These are phyloP conservation scores for Sophora flavescens DNA, from an alignment of 306 rosid genomes.

Conservation along the genomic window DNA sequence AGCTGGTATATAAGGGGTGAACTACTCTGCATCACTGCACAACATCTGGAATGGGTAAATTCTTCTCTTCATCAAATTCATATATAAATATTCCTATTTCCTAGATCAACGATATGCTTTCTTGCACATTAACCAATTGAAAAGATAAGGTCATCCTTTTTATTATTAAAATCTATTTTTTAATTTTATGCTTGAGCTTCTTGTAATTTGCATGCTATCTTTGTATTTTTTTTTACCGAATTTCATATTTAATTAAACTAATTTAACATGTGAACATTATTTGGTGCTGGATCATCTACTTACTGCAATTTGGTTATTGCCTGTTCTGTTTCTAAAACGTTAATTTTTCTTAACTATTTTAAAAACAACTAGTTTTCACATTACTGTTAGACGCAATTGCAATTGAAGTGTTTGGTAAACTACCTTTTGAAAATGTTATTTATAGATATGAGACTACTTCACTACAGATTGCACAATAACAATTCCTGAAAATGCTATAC, in stretches of 20 bases:
- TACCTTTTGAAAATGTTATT: not conserved
- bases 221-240: conserved; percentile 23
- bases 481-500: not conserved
- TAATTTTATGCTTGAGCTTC: conserved; percentile 15
- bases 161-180: conserved; percentile 14
- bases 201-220: conserved; percentile 8
- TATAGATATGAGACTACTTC: not conserved
- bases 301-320: not conserved
- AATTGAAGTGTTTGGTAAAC: not conserved
- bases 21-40: conserved; percentile 84
- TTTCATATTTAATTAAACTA: conserved; percentile 36
- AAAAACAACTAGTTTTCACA: conserved; percentile 1
- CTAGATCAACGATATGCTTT: conserved; percentile 1
- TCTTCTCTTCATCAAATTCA: conserved; percentile 25
- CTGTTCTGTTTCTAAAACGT: not conserved
- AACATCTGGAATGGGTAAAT: conserved; percentile 92
- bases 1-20: conserved; percentile 91
- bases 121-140: conserved; percentile 2
- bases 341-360: not conserved
- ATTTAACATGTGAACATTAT: not conserved
- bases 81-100: not conserved
- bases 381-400: conserved; percentile 1
- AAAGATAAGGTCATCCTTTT: conserved; percentile 14
- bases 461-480: not conserved
- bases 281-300: conserved; percentile 4